Base-by-base conservation (phyloP, 352 stramenopile genomes). In the Phytophthora colocasiae region DNA sequence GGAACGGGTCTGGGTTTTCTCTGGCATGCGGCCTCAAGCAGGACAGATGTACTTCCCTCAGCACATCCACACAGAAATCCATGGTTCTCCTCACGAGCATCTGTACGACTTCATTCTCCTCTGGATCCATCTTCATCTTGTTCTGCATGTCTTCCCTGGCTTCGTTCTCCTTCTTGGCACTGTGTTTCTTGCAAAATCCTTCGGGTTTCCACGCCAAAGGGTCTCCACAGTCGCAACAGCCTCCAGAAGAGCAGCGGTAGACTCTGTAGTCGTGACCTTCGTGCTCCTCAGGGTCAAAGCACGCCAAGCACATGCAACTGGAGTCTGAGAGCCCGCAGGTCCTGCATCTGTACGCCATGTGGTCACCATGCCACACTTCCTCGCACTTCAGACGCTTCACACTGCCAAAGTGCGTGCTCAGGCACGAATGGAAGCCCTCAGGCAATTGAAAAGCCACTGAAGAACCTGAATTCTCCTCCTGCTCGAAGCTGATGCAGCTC, bases 321-420 rank as follows among this genome's bases (percentile, higher is more conserved):
- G 87, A 95, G 65, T 95, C 87, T n/a, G 83, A 93, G 5, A 95
- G 69, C 0, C 87, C 87, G 64, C 87, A 95, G 10, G 87, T 95
- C 4, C 82, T 71, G 56, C 87, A 95, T 29, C 87, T 78, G 58
- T 95, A 95, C 12, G 87, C 87, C 83, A 95, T 95, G 69, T 95
- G 87, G 68, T 93, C 85, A 44, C 87, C 85, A 49, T 93, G 83
- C 87, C 87, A 95, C n/a, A 95, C 87, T 67, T 92, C 84, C 65
- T 92, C 87, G 52, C 87, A 95, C 73, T 95, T 95, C 54, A 76
- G 82, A 6, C 78, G 81, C 75, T 89, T 77, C 8, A 91, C 80
- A 27, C 77, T 89, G 48, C 84, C 87, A 61, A 91, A 93, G 11
- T 69, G 60, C 3, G 68, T 58, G 1, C 78, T 58, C 14, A 93